phyloP scores from a whole-genome alignment of 805 yeast species.

The Candida incommunis region DNA sequence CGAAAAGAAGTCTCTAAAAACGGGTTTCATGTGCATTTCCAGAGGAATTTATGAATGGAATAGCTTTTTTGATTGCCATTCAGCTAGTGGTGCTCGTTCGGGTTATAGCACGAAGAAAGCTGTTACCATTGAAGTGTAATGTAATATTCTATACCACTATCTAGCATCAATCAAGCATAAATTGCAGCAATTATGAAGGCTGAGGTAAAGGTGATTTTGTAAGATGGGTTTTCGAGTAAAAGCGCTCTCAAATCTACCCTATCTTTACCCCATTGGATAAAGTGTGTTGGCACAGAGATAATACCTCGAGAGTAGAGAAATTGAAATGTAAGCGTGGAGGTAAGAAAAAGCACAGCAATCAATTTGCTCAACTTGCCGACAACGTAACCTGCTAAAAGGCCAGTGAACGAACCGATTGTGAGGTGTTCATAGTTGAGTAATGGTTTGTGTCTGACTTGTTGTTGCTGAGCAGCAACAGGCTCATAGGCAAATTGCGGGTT shows the following conservation, averaged over 20 bases:
- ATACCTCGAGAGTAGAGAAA: constrained; percentile 44
- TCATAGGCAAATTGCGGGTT: constrained; percentile 1
- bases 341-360: constrained; percentile 35
- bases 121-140: neutral
- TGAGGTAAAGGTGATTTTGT: constrained; percentile 40
- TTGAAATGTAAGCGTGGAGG: constrained; percentile 31
- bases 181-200: constrained; percentile 21
- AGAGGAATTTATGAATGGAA: constrained; percentile 80
- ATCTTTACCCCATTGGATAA: constrained; percentile 17
- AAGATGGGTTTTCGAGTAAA: constrained; percentile 43
- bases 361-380: constrained; percentile 47
- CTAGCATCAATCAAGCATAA: constrained; percentile 12
- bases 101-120: neutral
- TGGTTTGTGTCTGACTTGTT: constrained; percentile 6
- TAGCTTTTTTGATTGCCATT: constrained; percentile 30
- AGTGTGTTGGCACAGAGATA: constrained; percentile 12
- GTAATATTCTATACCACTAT: neutral
- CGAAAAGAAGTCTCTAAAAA: constrained; percentile 25
- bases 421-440: constrained; percentile 43
- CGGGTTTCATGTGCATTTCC: constrained; percentile 55
- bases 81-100: neutral
- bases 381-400: constrained; percentile 42
- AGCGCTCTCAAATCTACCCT: constrained; percentile 29
- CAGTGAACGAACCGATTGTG: constrained; percentile 49
- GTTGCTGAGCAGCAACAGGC: neutral